A percentile compares a stretch with the other conserved stretches of the same genome.
These are phyloP conservation scores for Pseudogymnoascus destructans DNA, from an alignment of 2,329 filamentous ascomycete species.

Conservation along the genomic window DNA sequence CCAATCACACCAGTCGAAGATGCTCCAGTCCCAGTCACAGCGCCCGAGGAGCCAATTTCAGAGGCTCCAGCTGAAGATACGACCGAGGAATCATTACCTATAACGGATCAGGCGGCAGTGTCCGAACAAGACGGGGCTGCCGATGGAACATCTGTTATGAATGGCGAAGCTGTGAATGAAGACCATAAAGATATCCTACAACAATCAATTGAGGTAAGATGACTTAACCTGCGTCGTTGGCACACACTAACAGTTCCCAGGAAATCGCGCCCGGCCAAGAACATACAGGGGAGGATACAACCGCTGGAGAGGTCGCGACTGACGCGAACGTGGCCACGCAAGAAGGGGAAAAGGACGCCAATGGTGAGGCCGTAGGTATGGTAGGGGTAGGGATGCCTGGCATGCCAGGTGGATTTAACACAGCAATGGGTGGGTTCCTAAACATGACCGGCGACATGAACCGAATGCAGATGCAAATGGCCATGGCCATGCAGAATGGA, in stretches of 20 bases:
- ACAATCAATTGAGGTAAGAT: constrained; percentile 28
- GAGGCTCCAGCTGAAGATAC: constrained; percentile 10
- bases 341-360: constrained; percentile 11
- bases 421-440: constrained; percentile 24
- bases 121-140: constrained; percentile 9
- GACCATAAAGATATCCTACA: constrained; percentile 27
- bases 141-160: constrained; percentile 11
- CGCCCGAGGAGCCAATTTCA: constrained; percentile 8
- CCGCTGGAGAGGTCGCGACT: constrained; percentile 13
- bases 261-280: constrained; percentile 26
- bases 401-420: constrained; percentile 32
- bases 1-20: constrained; percentile 23
- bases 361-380: constrained; percentile 13
- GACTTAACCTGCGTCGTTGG: neutral
- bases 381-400: constrained; percentile 16
- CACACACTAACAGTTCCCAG: constrained; percentile 18
- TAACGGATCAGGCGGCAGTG: constrained; percentile 10
- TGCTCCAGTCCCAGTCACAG: constrained; percentile 9
- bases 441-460: constrained; percentile 50
- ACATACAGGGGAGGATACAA: constrained; percentile 10
- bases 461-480: constrained; percentile 73
- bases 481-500: constrained; percentile 64
- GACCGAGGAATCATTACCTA: constrained; percentile 9
- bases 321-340: constrained; percentile 12
- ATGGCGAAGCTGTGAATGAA: constrained; percentile 13